Evolutionary conservation across 768 basidiomycete genomes (phyloP).

Genomic region (Trametes sanguinea): DNA sequence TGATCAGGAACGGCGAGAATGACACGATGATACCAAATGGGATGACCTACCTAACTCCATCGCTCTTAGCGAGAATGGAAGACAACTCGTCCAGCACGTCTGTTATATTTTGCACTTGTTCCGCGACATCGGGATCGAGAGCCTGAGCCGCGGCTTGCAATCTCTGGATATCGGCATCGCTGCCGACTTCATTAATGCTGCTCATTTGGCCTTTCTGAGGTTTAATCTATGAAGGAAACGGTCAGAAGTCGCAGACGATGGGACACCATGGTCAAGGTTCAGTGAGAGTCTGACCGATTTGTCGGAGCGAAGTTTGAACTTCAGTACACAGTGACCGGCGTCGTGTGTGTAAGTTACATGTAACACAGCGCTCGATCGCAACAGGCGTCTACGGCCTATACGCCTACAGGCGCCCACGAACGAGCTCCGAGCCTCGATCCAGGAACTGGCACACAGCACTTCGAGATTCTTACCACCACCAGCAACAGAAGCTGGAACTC

Average conservation of each 20-base stretch:
- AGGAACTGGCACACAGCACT: no score
- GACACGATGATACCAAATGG: background rate
- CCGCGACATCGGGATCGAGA: conserved; percentile 37
- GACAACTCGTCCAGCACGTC: conserved; percentile 53
- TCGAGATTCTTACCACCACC: no score
- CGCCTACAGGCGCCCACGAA: no score
- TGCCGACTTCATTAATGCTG: background rate
- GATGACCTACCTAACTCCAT: conserved; percentile 35
- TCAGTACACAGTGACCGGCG: no score
- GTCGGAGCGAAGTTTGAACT: no score
- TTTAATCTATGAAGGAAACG: background rate
- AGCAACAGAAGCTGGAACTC: no score
- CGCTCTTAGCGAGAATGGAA: conserved; percentile 51
- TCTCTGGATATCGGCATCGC: conserved; percentile 14
- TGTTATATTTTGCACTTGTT: conserved; percentile 25
- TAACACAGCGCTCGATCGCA: no score
- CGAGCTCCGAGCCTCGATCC: no score
- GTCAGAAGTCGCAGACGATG: background rate
- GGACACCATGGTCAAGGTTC: no score
- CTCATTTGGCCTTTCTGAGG: background rate
- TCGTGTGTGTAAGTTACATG: no score
- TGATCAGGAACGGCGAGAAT: conserved; percentile 1
- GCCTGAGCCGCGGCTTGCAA: conserved; percentile 48
- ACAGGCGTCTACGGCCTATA: no score
- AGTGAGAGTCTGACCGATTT: no score